Conservation (phyloP, 139 green algal species). For the Coccomyxa sp. region DNA sequence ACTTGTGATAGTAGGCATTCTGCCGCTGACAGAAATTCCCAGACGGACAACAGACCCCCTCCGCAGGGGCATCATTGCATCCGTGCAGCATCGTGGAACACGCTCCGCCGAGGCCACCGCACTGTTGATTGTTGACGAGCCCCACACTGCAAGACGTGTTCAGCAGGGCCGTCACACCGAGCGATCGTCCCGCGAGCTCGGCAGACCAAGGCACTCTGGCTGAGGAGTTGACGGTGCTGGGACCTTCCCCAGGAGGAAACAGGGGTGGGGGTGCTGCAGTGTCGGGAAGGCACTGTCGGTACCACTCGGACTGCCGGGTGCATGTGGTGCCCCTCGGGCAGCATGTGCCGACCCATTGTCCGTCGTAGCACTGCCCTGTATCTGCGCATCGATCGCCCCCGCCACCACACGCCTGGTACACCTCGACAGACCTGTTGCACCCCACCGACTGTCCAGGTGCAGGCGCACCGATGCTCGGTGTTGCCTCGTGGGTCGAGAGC, state of each 20-base stretch:
- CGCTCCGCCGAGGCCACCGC: neutral
- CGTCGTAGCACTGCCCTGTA: neutral
- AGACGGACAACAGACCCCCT: neutral
- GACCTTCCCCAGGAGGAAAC: neutral
- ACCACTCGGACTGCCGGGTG: neutral
- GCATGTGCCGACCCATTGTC: neutral
- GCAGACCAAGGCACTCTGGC: neutral
- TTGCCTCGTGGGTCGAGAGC: neutral
- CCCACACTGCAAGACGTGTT: neutral
- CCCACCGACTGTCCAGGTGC: neutral
- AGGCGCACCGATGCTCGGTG: neutral
- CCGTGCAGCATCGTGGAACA: neutral
- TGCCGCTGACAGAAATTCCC: neutral
- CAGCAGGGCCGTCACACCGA: neutral
- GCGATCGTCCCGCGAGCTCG: neutral
- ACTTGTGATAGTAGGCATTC: conserved; percentile 1
- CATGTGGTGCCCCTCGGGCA: neutral
- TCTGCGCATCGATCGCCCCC: neutral
- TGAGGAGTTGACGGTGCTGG: neutral
- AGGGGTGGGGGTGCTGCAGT: neutral
- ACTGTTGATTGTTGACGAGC: neutral
- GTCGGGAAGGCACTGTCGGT: neutral
- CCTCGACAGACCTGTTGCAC: neutral
- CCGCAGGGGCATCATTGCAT: neutral
- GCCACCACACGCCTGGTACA: neutral